These are phyloP conservation scores for Arxiozyma telluris DNA, from an alignment of 1,139 yeast species.

Conservation along the genomic window DNA sequence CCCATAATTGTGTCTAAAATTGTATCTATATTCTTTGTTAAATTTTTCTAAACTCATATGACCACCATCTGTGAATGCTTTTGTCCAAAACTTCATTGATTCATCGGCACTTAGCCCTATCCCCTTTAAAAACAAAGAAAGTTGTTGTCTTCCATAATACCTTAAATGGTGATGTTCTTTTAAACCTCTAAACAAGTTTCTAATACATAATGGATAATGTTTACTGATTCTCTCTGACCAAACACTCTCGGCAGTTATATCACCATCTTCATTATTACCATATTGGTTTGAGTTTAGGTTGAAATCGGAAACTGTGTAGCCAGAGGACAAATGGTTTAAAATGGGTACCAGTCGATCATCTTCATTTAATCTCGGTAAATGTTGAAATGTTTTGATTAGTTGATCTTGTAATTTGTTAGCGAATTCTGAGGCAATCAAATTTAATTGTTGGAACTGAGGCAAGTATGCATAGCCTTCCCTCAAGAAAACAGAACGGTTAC, in stretches of 20 bases:
- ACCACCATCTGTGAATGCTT: slow-evolving; percentile 49
- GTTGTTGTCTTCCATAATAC: slow-evolving; percentile 77
- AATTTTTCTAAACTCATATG: slow-evolving; percentile 61
- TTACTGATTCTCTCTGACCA: slow-evolving; percentile 44
- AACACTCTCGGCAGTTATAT: slow-evolving; percentile 58
- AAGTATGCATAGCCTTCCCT: slow-evolving; percentile 70
- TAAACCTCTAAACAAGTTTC: slow-evolving; percentile 55
- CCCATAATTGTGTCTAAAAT: slow-evolving; percentile 82
- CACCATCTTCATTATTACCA: slow-evolving; percentile 30
- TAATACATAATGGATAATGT: slow-evolving; percentile 82
- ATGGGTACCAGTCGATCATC: slow-evolving; percentile 85
- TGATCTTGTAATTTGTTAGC: slow-evolving; percentile 43
- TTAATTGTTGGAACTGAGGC: slow-evolving; percentile 72
- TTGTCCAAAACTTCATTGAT: slow-evolving; percentile 77
- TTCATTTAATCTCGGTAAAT: slow-evolving; percentile 79
- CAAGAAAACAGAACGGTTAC: slow-evolving; percentile 58
- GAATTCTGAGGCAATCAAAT: slow-evolving; percentile 60
- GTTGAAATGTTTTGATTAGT: slow-evolving; percentile 61
- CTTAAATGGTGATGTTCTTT: slow-evolving; percentile 60
- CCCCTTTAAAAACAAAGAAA: slow-evolving; percentile 77
- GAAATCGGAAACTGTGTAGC: slow-evolving; percentile 56
- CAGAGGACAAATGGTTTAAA: slow-evolving; percentile 65
- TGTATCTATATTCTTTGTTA: slow-evolving; percentile 80
- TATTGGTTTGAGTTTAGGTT: slow-evolving; percentile 29
- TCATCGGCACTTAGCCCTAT: slow-evolving; percentile 84